These are phyloP conservation scores for Sarocladium oryzae DNA, from an alignment of 2,329 filamentous ascomycete genomes.

Conservation along the genomic window DNA sequence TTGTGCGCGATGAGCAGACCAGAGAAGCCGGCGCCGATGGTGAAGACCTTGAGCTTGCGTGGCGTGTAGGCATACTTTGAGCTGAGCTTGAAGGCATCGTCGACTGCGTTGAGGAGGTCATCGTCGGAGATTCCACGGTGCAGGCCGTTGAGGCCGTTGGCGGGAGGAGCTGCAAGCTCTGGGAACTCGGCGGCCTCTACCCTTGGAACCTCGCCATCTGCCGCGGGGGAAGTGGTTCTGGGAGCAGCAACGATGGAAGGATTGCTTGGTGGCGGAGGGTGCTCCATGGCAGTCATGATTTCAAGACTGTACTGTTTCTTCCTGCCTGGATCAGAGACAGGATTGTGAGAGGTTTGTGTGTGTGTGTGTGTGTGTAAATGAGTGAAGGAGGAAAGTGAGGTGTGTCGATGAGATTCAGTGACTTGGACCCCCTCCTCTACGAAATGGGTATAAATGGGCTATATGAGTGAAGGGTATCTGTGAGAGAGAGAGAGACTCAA, in stretches of 20 bases:
- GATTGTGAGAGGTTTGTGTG: neutral
- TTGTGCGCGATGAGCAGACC: conserved; percentile 28
- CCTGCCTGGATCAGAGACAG: too few species aligned
- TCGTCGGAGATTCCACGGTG: neutral
- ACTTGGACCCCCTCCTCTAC: too few species aligned
- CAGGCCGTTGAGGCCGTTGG: neutral
- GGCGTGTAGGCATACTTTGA: conserved; percentile 13
- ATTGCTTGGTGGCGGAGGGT: neutral
- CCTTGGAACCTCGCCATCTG: neutral
- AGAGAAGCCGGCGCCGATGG: conserved; percentile 27
- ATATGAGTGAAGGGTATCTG: too few species aligned
- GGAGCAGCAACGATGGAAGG: neutral
- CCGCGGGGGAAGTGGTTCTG: neutral
- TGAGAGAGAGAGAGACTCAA: too few species aligned
- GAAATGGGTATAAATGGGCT: too few species aligned
- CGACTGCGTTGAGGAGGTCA: neutral
- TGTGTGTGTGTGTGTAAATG: neutral
- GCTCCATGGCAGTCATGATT: neutral
- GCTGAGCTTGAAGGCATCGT: conserved; percentile 22
- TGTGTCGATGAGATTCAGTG: too few species aligned
- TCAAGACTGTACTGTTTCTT: too few species aligned
- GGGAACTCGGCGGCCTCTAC: conserved; percentile 2
- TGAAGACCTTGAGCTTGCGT: conserved; percentile 25
- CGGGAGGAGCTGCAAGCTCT: neutral
- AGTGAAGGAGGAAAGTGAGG: neutral